Base-by-base conservation (phyloP, 2,329 filamentous ascomycete species). In the Colletotrichum sp. region DNA sequence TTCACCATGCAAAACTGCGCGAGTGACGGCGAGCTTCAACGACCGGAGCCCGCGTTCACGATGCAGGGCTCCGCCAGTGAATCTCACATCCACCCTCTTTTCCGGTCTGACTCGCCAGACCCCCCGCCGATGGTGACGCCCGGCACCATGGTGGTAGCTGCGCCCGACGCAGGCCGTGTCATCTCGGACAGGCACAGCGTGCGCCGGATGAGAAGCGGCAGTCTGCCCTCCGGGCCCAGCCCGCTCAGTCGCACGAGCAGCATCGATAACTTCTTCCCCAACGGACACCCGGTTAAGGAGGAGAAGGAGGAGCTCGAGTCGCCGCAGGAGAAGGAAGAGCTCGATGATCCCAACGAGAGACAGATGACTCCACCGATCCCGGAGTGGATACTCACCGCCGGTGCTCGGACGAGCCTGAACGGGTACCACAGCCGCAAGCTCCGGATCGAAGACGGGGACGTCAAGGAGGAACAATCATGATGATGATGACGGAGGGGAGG, bases 1-100 rank as follows among this genome's bases (percentile, higher is more conserved):
- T 62, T 80, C 78, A 86, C 83, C 21, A 83, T 84, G 67, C 82
- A 86, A 30, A 71, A 79, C 3, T 84, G 79, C 5, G 86, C 81
- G 66, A 89, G 88, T 79, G 93, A 96, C 18, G 59, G 88, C 79
- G 93, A 96, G 82, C 60, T 68, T n/a, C 72, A 72, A 16, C 62
- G 69, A 13, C 70, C 76, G 6, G 72, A 75, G 62, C 72, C 72
- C 10, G 77, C 81, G 77, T 62, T 80, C 78, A 86, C 83, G 18
- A 83, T 84, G 67, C 82, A 86, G 32, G 71, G 79, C 4, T 84
- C 79, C 5, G 86, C 81, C 66, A 89, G 88, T 80, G 93, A 96
- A 82, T 88, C 92, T 5, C 92, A 95, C 81, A 95, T 96, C 62
- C 94, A 96, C 82, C 94, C 94, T 10, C 88, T 96, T 5, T 96